Evolutionary conservation across 2,329 filamentous ascomycete species (phyloP).

Genomic region (Rugonectria rugulosa): DNA sequence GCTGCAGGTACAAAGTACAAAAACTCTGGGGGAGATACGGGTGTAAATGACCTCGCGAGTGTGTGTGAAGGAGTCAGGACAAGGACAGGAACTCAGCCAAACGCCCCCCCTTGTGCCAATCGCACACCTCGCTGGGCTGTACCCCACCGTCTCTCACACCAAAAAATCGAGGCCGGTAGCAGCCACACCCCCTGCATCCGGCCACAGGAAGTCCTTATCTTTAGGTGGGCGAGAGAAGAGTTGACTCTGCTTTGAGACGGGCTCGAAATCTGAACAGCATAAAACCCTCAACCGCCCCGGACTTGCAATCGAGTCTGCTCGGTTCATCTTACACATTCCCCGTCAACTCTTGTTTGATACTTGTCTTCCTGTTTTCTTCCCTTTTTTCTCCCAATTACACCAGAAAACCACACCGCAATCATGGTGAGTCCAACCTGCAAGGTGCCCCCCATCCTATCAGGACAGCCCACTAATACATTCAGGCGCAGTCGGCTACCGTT

Average conservation of each 20-base stretch:
- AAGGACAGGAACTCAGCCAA: slow-evolving; percentile 20
- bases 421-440: slow-evolving; percentile 30
- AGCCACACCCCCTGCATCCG: slow-evolving; percentile 40
- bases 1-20: slow-evolving; percentile 5
- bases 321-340: slow-evolving; percentile 35
- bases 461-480: slow-evolving; percentile 24
- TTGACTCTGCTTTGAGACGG: slow-evolving; percentile 25
- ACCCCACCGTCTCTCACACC: slow-evolving; percentile 25
- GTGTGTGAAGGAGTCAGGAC: slow-evolving; percentile 16
- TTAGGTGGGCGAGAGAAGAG: slow-evolving; percentile 27
- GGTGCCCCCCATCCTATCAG: slow-evolving; percentile 20
- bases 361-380: slow-evolving; percentile 25
- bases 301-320: slow-evolving; percentile 21
- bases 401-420: slow-evolving; percentile 23
- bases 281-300: slow-evolving; percentile 38
- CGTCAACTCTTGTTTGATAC: slow-evolving; percentile 32
- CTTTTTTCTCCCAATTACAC: background rate
- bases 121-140: slow-evolving; percentile 17
- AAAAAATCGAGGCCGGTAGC: slow-evolving; percentile 34
- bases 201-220: slow-evolving; percentile 38
- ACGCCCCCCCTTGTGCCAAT: slow-evolving; percentile 26
- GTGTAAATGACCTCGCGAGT: slow-evolving; percentile 19
- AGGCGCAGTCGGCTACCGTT: slow-evolving; percentile 21
- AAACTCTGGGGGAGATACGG: background rate
- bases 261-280: slow-evolving; percentile 34